A percentile compares a stretch with the other conserved stretches of the same genome.
These are phyloP conservation scores for Vanderwaltozyma yarrowii DNA, from an alignment of 805 yeast species.

Conservation along the genomic window DNA sequence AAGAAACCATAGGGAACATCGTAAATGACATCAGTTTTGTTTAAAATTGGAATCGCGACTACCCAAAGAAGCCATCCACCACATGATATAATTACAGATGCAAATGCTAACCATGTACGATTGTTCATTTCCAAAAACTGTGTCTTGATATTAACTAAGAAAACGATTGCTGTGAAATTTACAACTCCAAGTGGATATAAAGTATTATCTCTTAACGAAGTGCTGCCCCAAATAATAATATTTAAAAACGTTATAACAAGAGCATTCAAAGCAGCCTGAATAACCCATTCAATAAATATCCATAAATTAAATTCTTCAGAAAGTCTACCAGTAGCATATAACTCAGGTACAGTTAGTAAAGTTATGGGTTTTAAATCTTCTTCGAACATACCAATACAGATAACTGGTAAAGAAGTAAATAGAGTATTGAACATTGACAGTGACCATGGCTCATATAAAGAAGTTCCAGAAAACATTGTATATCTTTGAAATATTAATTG, in stretches of 20 bases:
- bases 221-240: slow-evolving; percentile 60
- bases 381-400: slow-evolving; percentile 92
- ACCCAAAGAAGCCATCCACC: slow-evolving; percentile 87
- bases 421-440: slow-evolving; percentile 94
- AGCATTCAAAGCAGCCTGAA: slow-evolving; percentile 64
- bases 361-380: slow-evolving; percentile 85
- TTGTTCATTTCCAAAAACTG: slow-evolving; percentile 74
- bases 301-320: slow-evolving; percentile 64
- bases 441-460: slow-evolving; percentile 92
- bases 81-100: slow-evolving; percentile 58
- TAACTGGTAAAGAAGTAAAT: slow-evolving; percentile 85
- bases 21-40: slow-evolving; percentile 45
- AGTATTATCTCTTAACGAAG: slow-evolving; percentile 60
- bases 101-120: slow-evolving; percentile 56
- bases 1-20: slow-evolving; percentile 62
- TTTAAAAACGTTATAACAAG: slow-evolving; percentile 58
- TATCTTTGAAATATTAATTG: slow-evolving; percentile 82
- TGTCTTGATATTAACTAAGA: slow-evolving; percentile 66
- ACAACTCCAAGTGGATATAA: slow-evolving; percentile 75
- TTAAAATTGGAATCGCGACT: slow-evolving; percentile 60
- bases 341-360: slow-evolving; percentile 81
- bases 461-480: slow-evolving; percentile 85
- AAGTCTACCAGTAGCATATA: slow-evolving; percentile 67
- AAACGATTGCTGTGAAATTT: slow-evolving; percentile 60
- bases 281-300: slow-evolving; percentile 69